phyloP scores from a whole-genome alignment of 306 rosid genomes.

The Quercus mongolica region DNA sequence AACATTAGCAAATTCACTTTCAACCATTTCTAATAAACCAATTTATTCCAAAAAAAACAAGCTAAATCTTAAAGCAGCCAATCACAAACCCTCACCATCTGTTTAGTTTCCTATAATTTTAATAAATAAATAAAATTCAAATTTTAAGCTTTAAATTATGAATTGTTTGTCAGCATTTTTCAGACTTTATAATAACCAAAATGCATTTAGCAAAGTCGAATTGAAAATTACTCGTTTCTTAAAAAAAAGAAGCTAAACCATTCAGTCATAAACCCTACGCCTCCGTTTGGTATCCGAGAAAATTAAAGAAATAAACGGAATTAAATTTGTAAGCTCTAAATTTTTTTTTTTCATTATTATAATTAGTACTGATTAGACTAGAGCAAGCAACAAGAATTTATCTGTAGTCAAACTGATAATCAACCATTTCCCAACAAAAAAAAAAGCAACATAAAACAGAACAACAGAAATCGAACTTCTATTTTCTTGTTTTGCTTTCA shows the following conservation, averaged over 20 bases:
- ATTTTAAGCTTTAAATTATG: too few species aligned
- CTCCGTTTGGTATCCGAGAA: too few species aligned
- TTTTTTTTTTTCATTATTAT: not conserved
- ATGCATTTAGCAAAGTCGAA: too few species aligned
- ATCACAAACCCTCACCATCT: too few species aligned
- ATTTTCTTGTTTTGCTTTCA: not conserved
- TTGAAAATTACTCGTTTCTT: too few species aligned
- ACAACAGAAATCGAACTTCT: not conserved
- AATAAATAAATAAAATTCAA: not conserved
- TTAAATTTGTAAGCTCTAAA: not conserved
- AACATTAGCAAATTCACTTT: slow-evolving; percentile 35
- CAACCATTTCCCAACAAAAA: not conserved
- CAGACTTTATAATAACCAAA: too few species aligned
- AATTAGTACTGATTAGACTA: not conserved
- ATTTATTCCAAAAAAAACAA: not conserved
- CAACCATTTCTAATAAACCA: not conserved
- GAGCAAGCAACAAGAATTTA: not conserved
- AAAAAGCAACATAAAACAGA: not conserved
- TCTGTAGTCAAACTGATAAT: not conserved
- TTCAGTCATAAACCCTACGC: too few species aligned
- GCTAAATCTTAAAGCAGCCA: not conserved
- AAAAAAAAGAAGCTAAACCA: too few species aligned
- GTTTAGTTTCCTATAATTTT: not conserved
- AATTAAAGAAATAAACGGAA: not conserved
- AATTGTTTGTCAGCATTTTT: too few species aligned